These are phyloP conservation scores for Graphilbum sp. DNA, from an alignment of 2,329 filamentous ascomycete species.

Conservation along the genomic window DNA sequence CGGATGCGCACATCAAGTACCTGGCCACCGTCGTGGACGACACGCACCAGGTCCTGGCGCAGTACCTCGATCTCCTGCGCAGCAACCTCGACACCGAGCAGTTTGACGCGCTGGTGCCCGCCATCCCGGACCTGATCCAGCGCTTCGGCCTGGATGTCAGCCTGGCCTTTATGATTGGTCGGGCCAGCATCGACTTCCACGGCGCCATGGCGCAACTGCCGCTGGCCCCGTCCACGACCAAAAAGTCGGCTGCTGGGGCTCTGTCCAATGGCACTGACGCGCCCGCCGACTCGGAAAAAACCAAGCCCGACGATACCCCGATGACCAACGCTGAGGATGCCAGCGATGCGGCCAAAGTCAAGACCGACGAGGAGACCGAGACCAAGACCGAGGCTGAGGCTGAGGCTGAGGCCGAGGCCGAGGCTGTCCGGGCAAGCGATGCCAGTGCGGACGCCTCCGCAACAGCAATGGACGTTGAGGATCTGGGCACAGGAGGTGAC, in stretches of 20 bases:
- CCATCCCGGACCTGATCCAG: conserved; percentile 54
- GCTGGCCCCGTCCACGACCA: too few relatives aligned
- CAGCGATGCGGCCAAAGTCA: too few relatives aligned
- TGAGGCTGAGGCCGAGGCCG: background rate
- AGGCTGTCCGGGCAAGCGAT: background rate
- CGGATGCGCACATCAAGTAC: conserved; percentile 71
- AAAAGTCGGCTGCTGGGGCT: too few relatives aligned
- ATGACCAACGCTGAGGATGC: too few relatives aligned
- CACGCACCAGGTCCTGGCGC: conserved; percentile 66
- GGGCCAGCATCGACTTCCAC: conserved; percentile 52
- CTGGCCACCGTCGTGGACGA: conserved; percentile 81
- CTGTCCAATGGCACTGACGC: too few relatives aligned
- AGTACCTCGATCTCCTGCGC: conserved; percentile 80
- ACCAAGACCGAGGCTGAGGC: background rate
- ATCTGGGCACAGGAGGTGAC: too few relatives aligned
- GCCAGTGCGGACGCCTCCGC: conserved; percentile 7
- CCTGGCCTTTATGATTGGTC: conserved; percentile 71
- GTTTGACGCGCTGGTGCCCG: conserved; percentile 66
- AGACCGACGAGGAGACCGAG: background rate
- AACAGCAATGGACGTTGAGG: too few relatives aligned
- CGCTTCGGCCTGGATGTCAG: conserved; percentile 67
- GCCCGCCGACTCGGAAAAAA: background rate
- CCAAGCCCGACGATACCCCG: background rate
- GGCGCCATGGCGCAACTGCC: conserved; percentile 25
- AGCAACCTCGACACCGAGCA: conserved; percentile 59